Conservation (phyloP, 495 filamentous ascomycete species). For the Xylaria scruposa region DNA sequence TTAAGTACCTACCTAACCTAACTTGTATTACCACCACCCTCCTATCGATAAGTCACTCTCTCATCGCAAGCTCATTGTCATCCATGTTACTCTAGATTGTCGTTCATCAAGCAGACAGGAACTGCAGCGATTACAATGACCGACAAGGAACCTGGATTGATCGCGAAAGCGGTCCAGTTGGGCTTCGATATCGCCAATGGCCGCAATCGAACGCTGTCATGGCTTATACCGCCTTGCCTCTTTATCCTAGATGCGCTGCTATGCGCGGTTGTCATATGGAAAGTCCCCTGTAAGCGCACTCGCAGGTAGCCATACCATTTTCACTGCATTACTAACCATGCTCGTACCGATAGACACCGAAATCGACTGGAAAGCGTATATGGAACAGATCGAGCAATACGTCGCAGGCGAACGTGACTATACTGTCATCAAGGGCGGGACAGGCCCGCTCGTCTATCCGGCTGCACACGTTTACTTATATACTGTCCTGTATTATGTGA, state of each 20-base stretch:
- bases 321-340: constrained; percentile 7
- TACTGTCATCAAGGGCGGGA: constrained; percentile 80
- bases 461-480: constrained; percentile 94
- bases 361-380: constrained; percentile 97
- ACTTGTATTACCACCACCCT: neutral
- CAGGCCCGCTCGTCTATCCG: constrained; percentile 93
- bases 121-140: constrained; percentile 31
- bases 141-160: constrained; percentile 30
- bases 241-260: constrained; percentile 77
- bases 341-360: constrained; percentile 76
- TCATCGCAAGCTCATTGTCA: constrained; percentile 10
- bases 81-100: neutral
- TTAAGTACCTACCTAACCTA: too few species aligned
- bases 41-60: neutral
- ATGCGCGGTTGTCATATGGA: constrained; percentile 78
- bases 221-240: constrained; percentile 63
- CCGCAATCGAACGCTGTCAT: constrained; percentile 44
- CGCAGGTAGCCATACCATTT: neutral
- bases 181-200: constrained; percentile 50
- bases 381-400: constrained; percentile 87
- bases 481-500: constrained; percentile 76
- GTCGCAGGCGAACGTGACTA: constrained; percentile 88
- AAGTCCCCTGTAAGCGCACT: constrained; percentile 77
- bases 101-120: neutral
- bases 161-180: constrained; percentile 32